Conservation (phyloP, 2,329 filamentous ascomycete genomes). For the Amauroascus verrucosus region DNA sequence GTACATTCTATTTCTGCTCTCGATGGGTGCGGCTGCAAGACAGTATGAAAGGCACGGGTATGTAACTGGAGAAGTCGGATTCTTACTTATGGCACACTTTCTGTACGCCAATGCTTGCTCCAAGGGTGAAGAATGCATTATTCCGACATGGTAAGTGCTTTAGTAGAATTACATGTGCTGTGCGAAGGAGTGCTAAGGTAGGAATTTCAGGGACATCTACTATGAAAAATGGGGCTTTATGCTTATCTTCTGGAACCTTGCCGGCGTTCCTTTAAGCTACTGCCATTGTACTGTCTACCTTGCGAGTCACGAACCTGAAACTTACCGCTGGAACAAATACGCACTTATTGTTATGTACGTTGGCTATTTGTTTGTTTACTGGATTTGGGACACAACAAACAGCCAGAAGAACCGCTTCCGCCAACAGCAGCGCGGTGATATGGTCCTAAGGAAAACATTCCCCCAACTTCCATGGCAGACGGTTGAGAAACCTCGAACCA, state of each 20-base stretch:
- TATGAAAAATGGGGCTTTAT: conserved; percentile 97
- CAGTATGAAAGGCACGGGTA: conserved; percentile 81
- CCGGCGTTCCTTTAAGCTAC: conserved; percentile 81
- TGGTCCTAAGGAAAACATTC: conserved; percentile 64
- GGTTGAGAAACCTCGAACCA: conserved; percentile 67
- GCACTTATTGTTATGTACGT: conserved; percentile 55
- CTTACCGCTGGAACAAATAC: conserved; percentile 65
- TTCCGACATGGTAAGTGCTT: conserved; percentile 60
- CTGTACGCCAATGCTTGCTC: conserved; percentile 86
- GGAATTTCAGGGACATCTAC: conserved; percentile 67
- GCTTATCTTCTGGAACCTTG: conserved; percentile 96
- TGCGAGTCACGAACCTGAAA: conserved; percentile 67
- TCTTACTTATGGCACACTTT: conserved; percentile 81
- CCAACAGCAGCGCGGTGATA: conserved; percentile 56
- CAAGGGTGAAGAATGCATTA: conserved; percentile 85
- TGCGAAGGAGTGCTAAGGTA: background rate
- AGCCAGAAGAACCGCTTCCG: conserved; percentile 92
- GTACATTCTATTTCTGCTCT: conserved; percentile 77
- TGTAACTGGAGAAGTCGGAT: conserved; percentile 71
- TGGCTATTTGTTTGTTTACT: conserved; percentile 74
- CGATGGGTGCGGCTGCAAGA: conserved; percentile 63
- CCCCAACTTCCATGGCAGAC: conserved; percentile 85
- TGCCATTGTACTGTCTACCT: conserved; percentile 89
- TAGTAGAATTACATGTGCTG: background rate
- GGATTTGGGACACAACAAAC: conserved; percentile 86